Base-by-base conservation (phyloP, 2,329 filamentous ascomycete species). In the Magnaporthales sp. region DNA sequence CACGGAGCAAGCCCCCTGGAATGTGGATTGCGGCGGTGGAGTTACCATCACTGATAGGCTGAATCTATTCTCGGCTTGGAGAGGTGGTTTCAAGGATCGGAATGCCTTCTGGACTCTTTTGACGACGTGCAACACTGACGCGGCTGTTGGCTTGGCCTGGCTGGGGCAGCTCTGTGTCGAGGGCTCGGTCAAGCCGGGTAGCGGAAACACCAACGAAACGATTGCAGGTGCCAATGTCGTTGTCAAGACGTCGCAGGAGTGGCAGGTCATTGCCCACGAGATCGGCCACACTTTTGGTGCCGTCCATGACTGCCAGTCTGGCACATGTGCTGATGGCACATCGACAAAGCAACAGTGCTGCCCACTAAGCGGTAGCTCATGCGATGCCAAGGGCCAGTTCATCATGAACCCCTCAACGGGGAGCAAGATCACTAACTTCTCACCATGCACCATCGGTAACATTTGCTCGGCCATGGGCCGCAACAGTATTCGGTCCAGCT, bases 331-430 rank as follows among this genome's bases (percentile, higher is more conserved):
- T 7, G 83, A 91, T 68, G 82, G 85, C 24, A 85, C 86, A 51
- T 76, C 76, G 7, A 75, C 76, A 10, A 77, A 75, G 66, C 83
- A 83, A 71, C 78, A 84, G 72, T 99, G 95, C 77, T 99, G 95
- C 72, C 95, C 93, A 0, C 81, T 97, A 8, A 90, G 83, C 71
- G 73, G 80, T 9, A 76, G 69, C 58, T 83, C 80, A 0, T 99
- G 95, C 76, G 83, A 96, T 76, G 95, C 95, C 26, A 80, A 83
- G 58, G 89, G 86, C n/a, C 78, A 84, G 68, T 99, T 88, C 78
- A 93, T 99, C 77, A 99, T 99, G 95, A 98, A 98, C 75, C 95
- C 95, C 0, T 95, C 91, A 11, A 95, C 94, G 1, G 85, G 84
- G 13, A 76, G 81, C 9, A 85, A 86, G 67, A 92, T 97, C 74